phyloP scores from a whole-genome alignment of 768 basidiomycete species.

The Boletus patriciae region DNA sequence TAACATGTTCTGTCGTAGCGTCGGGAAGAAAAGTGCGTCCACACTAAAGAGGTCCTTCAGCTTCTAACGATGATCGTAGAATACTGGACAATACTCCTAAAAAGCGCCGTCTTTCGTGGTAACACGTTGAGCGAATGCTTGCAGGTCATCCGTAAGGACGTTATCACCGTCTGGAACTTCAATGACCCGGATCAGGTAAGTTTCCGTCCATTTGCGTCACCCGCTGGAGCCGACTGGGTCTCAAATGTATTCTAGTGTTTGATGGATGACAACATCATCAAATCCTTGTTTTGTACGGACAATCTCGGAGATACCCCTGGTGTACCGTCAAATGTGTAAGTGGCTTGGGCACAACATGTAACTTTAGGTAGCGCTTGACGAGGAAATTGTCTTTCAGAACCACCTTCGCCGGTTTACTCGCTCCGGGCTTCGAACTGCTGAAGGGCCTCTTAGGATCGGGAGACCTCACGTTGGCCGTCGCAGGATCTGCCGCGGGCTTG shows the following conservation, averaged over 20 bases:
- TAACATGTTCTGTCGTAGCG: background rate
- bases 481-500: background rate
- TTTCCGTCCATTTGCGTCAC: background rate
- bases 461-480: background rate
- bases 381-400: background rate
- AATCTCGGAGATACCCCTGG: background rate
- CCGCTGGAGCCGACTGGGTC: background rate
- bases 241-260: slow-evolving; percentile 4
- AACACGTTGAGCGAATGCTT: slow-evolving; percentile 12
- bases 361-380: background rate
- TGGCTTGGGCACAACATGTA: too few species aligned
- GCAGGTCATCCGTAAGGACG: slow-evolving; percentile 9
- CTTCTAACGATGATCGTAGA: background rate
- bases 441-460: background rate
- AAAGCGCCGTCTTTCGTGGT: slow-evolving; percentile 7
- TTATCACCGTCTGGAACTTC: slow-evolving; percentile 15
- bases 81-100: slow-evolving; percentile 12
- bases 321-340: background rate
- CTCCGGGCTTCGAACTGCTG: background rate
- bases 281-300: slow-evolving; percentile 1
- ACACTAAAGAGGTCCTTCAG: too few species aligned
- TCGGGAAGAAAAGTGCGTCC: slow-evolving; percentile 16
- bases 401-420: background rate
- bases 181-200: slow-evolving; percentile 12
- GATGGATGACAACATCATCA: slow-evolving; percentile 2